A percentile compares a stretch with the other conserved stretches of the same genome.
Conservation (phyloP, 768 basidiomycete species). For the Boletus fagicola region DNA sequence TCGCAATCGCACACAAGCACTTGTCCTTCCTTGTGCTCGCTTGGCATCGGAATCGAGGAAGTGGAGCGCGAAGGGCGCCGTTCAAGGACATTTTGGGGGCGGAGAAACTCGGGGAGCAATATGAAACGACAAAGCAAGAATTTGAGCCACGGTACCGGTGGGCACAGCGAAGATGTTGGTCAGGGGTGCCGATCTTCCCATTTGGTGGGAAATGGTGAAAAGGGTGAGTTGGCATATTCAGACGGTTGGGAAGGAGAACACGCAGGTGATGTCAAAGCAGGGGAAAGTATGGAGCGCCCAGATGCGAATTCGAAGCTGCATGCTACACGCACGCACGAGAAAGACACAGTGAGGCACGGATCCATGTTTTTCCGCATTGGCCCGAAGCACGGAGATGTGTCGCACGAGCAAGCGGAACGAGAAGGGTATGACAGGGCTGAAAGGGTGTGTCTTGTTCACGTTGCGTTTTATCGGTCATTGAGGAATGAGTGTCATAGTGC, state of each 20-base stretch:
- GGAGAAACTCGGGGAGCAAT: constrained; percentile 11
- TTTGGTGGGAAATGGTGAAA: not conserved
- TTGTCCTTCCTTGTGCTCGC: constrained; percentile 18
- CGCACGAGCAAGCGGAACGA: constrained; percentile 10
- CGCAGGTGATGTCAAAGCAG: not conserved
- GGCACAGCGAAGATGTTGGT: not conserved
- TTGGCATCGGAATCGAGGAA: constrained; percentile 26
- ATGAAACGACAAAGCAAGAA: constrained; percentile 11
- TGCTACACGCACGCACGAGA: not conserved
- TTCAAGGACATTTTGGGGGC: constrained; percentile 21
- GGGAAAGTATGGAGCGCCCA: not conserved
- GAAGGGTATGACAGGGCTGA: constrained; percentile 31
- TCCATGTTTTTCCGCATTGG: constrained; percentile 17
- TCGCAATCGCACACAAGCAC: constrained; percentile 19
- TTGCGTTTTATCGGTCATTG: not conserved
- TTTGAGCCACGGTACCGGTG: not conserved
- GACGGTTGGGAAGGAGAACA: not conserved
- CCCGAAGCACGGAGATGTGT: constrained; percentile 19
- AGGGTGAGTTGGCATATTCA: not conserved
- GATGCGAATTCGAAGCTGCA: not conserved
- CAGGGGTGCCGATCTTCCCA: not conserved
- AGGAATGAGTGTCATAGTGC: constrained; percentile 5
- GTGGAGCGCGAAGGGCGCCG: constrained; percentile 22
- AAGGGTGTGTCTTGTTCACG: constrained; percentile 12
- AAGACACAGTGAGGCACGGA: constrained; percentile 34